These are phyloP conservation scores for Phytophthora macrochlamydospora DNA, from an alignment of 352 stramenopile genomes.

Conservation along the genomic window DNA sequence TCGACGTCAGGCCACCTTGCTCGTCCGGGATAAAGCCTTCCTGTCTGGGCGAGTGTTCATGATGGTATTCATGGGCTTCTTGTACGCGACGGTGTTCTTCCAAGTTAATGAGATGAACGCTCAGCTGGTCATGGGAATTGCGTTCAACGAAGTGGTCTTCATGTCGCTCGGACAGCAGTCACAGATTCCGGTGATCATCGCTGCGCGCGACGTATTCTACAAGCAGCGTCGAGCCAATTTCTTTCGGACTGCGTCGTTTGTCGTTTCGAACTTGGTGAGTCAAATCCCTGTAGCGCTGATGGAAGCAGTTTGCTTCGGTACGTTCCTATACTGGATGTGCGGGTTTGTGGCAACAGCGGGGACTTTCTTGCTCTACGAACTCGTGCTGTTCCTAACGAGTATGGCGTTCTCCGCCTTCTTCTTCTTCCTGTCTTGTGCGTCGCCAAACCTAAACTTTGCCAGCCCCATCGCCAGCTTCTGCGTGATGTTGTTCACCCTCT, in stretches of 20 bases:
- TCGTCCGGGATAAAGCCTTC: background rate
- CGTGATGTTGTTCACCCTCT: conserved; percentile 41
- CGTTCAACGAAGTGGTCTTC: background rate
- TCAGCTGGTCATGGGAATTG: background rate
- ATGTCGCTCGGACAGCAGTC: background rate
- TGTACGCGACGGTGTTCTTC: background rate
- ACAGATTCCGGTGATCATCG: background rate
- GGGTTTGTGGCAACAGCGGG: conserved; percentile 20
- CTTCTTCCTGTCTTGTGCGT: conserved; percentile 44
- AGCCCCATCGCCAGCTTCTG: conserved; percentile 51
- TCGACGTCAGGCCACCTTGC: background rate
- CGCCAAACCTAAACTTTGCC: conserved; percentile 43
- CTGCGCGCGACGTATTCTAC: background rate
- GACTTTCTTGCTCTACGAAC: conserved; percentile 41
- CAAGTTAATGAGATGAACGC: background rate
- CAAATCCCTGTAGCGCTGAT: background rate
- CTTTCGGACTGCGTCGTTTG: background rate
- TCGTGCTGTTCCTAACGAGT: conserved; percentile 12
- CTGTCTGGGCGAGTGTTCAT: background rate
- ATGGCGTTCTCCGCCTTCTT: conserved; percentile 46
- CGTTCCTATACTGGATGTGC: conserved; percentile 72
- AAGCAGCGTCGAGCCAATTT: background rate
- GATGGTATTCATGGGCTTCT: background rate
- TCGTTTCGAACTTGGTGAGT: background rate
- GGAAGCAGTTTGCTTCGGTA: conserved; percentile 45